Conservation (phyloP, 768 basidiomycete genomes). For the Glaciozyma antarctica region DNA sequence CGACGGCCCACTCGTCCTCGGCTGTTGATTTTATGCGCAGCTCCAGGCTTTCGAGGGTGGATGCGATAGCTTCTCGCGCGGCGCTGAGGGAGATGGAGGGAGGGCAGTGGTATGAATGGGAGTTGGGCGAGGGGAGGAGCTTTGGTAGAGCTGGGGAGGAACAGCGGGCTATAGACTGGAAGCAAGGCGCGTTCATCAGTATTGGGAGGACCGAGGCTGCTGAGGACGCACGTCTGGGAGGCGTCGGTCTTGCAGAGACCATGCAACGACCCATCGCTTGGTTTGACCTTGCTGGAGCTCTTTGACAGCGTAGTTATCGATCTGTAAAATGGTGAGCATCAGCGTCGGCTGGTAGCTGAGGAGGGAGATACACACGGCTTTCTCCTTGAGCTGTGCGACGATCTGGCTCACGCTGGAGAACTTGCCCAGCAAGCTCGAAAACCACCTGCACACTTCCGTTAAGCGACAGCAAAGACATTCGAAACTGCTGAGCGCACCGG, state of each 20-base stretch:
- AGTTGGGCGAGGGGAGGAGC: background rate
- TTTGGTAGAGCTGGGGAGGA: background rate
- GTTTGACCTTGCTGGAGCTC: slow-evolving; percentile 81
- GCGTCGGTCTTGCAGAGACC: slow-evolving; percentile 60
- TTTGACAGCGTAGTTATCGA: slow-evolving; percentile 75
- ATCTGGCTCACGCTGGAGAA: slow-evolving; percentile 60
- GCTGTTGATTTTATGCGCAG: background rate
- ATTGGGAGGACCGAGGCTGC: slow-evolving; percentile 30
- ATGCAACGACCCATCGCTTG: slow-evolving; percentile 81
- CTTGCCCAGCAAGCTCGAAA: slow-evolving; percentile 85
- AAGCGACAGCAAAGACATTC: background rate
- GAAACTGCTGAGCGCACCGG: slow-evolving; percentile 45
- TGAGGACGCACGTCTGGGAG: slow-evolving; percentile 67
- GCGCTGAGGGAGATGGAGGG: background rate
- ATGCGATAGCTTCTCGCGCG: background rate
- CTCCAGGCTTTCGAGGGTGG: background rate
- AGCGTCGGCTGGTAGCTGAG: background rate
- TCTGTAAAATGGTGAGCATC: slow-evolving; percentile 43
- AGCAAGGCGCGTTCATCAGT: background rate
- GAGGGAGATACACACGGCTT: slow-evolving; percentile 41
- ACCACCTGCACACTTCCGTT: slow-evolving; percentile 55
- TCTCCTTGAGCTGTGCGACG: slow-evolving; percentile 48
- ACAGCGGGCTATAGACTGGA: background rate
- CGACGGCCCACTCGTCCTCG: background rate
- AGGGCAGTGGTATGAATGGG: background rate